A percentile compares a stretch with the other conserved stretches of the same genome.
Conservation (phyloP, 2,329 filamentous ascomycete species). For the Dothidotthia symphoricarpi region DNA sequence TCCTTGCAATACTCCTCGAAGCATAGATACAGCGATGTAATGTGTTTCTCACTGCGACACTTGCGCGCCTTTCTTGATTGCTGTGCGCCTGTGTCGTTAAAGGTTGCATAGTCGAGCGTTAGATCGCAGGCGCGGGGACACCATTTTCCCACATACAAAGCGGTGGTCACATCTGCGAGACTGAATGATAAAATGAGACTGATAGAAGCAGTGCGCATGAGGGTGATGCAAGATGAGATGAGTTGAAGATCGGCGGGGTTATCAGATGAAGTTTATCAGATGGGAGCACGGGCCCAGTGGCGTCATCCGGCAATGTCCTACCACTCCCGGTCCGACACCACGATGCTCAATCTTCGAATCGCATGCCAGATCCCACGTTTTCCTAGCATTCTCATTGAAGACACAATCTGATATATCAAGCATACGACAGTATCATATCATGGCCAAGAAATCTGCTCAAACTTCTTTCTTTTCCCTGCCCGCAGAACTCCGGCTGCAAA, state of each 20-base stretch:
- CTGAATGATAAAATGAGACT: constrained; percentile 7
- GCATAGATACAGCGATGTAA: constrained; percentile 33
- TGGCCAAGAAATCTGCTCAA: background rate
- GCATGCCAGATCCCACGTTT: too few species aligned
- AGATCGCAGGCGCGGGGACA: constrained; percentile 35
- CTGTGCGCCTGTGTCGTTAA: constrained; percentile 32
- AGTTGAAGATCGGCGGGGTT: constrained; percentile 13
- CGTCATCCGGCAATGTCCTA: background rate
- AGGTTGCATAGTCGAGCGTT: constrained; percentile 28
- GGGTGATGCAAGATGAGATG: constrained; percentile 10
- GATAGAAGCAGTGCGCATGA: constrained; percentile 18
- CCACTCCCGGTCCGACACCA: background rate
- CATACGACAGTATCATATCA: background rate
- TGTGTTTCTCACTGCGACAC: constrained; percentile 27
- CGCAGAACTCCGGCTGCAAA: constrained; percentile 37
- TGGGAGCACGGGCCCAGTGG: constrained; percentile 1
- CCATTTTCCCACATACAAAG: constrained; percentile 21
- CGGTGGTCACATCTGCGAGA: constrained; percentile 9
- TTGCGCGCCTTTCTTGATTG: constrained; percentile 26
- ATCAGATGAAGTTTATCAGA: constrained; percentile 26
- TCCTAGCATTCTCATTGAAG: too few species aligned
- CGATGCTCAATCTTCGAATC: background rate
- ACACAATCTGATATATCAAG: background rate
- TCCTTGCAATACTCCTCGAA: constrained; percentile 24
- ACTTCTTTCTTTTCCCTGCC: constrained; percentile 33